These are phyloP conservation scores for Bruguiera sexangula DNA, from an alignment of 345 rosid genomes.

Conservation along the genomic window DNA sequence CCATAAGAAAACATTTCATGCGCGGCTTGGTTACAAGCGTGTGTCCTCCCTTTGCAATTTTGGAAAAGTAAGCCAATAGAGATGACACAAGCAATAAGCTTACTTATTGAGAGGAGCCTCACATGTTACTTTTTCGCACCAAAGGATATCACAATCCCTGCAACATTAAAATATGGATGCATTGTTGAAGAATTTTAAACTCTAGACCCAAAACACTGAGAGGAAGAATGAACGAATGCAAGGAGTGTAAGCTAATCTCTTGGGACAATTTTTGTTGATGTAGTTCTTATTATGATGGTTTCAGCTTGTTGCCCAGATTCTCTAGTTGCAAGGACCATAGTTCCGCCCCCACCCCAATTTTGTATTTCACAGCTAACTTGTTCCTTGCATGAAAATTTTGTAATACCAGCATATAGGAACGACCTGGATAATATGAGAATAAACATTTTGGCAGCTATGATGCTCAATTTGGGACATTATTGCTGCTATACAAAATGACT, in stretches of 20 bases:
- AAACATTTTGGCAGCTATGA: background rate
- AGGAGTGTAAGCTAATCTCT: background rate
- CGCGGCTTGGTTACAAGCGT: background rate
- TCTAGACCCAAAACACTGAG: constrained; percentile 34
- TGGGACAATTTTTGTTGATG: background rate
- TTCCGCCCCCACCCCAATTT: too few relatives aligned
- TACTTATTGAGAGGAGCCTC: constrained; percentile 53
- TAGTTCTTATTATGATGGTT: too few relatives aligned
- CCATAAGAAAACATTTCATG: too few relatives aligned
- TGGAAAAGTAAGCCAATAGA: constrained; percentile 16
- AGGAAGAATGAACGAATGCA: constrained; percentile 2
- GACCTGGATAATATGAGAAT: background rate
- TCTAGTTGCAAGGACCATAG: too few relatives aligned
- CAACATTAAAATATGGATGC: constrained; percentile 72
- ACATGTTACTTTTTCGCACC: constrained; percentile 51
- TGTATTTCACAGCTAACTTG: too few relatives aligned
- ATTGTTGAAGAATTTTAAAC: constrained; percentile 36
- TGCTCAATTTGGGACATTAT: background rate
- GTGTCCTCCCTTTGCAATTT: constrained; percentile 10
- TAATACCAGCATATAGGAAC: background rate
- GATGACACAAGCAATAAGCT: constrained; percentile 34
- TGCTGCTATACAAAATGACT: background rate
- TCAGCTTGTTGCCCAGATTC: too few relatives aligned
- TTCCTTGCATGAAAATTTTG: background rate
- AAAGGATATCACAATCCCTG: constrained; percentile 55